Evolutionary conservation across 441 rosid genomes (phyloP).

Genomic region (Viola pubescens): DNA sequence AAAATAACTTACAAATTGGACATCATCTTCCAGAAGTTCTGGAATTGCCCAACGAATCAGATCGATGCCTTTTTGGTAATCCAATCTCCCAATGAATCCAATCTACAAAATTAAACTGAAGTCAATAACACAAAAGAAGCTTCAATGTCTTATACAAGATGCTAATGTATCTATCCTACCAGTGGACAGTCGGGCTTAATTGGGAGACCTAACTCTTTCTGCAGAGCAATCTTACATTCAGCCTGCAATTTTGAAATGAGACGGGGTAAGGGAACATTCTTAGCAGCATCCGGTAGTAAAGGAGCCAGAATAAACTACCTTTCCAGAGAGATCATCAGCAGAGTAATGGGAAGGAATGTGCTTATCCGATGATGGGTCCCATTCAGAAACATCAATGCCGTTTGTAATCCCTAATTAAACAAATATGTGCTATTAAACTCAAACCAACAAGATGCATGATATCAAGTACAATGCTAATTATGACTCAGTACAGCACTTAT

Average conservation of each 20-base stretch:
- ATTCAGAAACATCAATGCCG: constrained; percentile 72
- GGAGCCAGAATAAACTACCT: constrained; percentile 38
- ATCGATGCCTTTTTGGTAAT: constrained; percentile 95
- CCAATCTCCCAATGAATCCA: constrained; percentile 94
- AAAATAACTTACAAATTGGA: constrained; percentile 78
- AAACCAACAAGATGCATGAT: constrained; percentile 3
- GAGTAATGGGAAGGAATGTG: constrained; percentile 59
- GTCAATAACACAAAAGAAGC: constrained; percentile 12
- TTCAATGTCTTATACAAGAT: constrained; percentile 1
- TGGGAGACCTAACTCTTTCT: constrained; percentile 83
- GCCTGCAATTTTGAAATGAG: constrained; percentile 37
- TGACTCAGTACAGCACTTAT: not conserved
- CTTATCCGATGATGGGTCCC: constrained; percentile 77
- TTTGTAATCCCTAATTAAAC: constrained; percentile 66
- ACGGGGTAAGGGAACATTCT: constrained; percentile 13
- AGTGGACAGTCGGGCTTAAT: constrained; percentile 71
- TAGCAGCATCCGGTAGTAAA: constrained; percentile 4
- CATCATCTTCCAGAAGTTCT: constrained; percentile 74
- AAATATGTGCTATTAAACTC: constrained; percentile 9
- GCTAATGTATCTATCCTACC: constrained; percentile 34
- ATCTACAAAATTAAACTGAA: constrained; percentile 41
- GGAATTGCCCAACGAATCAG: constrained; percentile 56
- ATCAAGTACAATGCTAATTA: not conserved
- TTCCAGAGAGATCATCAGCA: constrained; percentile 61
- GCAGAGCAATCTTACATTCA: constrained; percentile 77